Conservation (phyloP, 2,329 filamentous ascomycete genomes). For the Venturia oleaginea region DNA sequence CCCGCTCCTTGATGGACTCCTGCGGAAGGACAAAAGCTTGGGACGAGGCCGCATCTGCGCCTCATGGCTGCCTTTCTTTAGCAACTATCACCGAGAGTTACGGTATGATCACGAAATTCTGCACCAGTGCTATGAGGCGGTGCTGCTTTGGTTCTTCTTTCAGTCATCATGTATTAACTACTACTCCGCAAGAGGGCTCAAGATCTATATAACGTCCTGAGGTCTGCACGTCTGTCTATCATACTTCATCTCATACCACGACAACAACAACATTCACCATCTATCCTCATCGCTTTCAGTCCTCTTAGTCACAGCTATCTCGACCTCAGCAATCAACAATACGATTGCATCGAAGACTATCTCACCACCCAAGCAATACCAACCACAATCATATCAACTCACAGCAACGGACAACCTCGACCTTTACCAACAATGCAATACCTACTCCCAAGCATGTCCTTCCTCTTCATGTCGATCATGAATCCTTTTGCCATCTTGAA, state of each 20-base stretch:
- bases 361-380: background rate
- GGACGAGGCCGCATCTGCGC: conserved; percentile 4
- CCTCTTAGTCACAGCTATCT: no score
- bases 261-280: background rate
- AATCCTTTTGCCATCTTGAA: background rate
- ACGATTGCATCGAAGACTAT: no score
- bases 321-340: no score
- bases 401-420: background rate
- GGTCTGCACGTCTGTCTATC: background rate
- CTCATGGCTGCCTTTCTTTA: conserved; percentile 1
- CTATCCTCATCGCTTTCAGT: background rate
- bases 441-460: background rate
- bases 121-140: background rate
- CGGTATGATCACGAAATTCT: background rate
- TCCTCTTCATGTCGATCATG: background rate
- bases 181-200: background rate
- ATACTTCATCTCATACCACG: background rate
- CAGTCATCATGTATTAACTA: background rate
- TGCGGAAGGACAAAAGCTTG: background rate
- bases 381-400: background rate
- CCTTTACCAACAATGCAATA: background rate
- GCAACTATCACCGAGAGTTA: background rate
- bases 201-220: background rate
- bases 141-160: background rate
- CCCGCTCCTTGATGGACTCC: background rate